These are phyloP conservation scores for Graphilbum sp. DNA, from an alignment of 2,329 filamentous ascomycete genomes.

Conservation along the genomic window DNA sequence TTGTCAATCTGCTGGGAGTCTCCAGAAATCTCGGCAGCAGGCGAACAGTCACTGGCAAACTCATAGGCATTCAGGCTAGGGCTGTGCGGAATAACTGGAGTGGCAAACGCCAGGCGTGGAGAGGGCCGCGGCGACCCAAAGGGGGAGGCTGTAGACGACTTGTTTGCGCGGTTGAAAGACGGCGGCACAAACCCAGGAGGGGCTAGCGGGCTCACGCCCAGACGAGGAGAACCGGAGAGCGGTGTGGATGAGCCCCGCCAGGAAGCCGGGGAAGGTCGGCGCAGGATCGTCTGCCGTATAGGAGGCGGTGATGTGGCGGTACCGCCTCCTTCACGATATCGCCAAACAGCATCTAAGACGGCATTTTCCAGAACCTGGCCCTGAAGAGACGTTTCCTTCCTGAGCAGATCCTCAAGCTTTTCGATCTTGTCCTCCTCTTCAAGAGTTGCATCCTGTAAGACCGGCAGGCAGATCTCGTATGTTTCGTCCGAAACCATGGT, in stretches of 20 bases:
- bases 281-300: conserved; percentile 75
- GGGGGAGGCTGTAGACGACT: conserved; percentile 61
- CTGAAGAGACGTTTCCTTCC: conserved; percentile 57
- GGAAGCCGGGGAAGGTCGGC: conserved; percentile 79
- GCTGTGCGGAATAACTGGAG: conserved; percentile 79
- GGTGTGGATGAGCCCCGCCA: conserved; percentile 80
- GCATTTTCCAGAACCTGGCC: conserved; percentile 75
- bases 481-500: conserved; percentile 84
- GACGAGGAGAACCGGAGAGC: conserved; percentile 63
- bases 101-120: conserved; percentile 76
- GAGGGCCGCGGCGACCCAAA: conserved; percentile 91
- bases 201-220: conserved; percentile 66
- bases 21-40: conserved; percentile 65
- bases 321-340: conserved; percentile 53
- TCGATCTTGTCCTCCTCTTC: conserved; percentile 96
- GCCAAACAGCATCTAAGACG: conserved; percentile 81
- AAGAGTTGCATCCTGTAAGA: conserved; percentile 65
- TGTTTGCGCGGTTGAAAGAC: conserved; percentile 54
- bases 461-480: conserved; percentile 78
- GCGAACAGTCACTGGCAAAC: conserved; percentile 68
- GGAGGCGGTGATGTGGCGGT: conserved; percentile 61
- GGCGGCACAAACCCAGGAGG: conserved; percentile 72
- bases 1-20: conserved; percentile 87
- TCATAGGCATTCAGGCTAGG: conserved; percentile 91
- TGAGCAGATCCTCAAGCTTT: conserved; percentile 71